Evolutionary conservation across 495 filamentous ascomycete genomes (phyloP).

Genomic region (Halenospora varia): DNA sequence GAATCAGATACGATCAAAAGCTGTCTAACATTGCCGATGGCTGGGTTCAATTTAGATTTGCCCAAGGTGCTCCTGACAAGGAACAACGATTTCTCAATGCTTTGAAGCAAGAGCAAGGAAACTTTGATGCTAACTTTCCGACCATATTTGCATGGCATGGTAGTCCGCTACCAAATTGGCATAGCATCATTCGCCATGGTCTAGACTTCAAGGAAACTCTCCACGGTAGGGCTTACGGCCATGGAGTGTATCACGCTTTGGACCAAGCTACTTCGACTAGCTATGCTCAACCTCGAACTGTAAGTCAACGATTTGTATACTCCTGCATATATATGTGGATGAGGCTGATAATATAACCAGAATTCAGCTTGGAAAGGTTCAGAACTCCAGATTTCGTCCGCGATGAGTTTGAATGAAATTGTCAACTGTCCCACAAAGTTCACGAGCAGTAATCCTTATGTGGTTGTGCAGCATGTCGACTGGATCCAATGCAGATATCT

Average conservation of each 20-base stretch:
- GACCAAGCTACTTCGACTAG: slow-evolving; percentile 50
- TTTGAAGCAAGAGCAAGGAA: slow-evolving; percentile 44
- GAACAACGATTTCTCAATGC: slow-evolving; percentile 73
- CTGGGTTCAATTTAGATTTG: slow-evolving; percentile 81
- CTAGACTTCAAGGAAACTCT: slow-evolving; percentile 60
- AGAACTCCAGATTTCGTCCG: slow-evolving; percentile 47
- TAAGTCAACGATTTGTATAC: too few relatives aligned
- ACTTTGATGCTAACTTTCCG: slow-evolving; percentile 44
- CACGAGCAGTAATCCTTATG: slow-evolving; percentile 47
- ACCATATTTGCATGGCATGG: slow-evolving; percentile 87
- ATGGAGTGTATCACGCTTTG: slow-evolving; percentile 79
- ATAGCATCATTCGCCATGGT: slow-evolving; percentile 81
- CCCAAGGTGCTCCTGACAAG: slow-evolving; percentile 87
- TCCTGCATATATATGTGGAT: too few relatives aligned
- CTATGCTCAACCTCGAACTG: slow-evolving; percentile 39
- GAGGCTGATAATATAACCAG: too few relatives aligned
- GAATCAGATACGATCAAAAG: slow-evolving; percentile 34
- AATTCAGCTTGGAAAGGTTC: slow-evolving; percentile 61
- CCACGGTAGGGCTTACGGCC: slow-evolving; percentile 68
- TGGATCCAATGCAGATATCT: slow-evolving; percentile 94
- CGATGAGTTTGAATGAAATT: slow-evolving; percentile 83
- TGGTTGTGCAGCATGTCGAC: slow-evolving; percentile 71
- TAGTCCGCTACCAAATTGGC: slow-evolving; percentile 76
- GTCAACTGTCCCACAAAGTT: slow-evolving; percentile 71
- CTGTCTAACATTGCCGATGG: slow-evolving; percentile 56